Evolutionary conservation across 768 basidiomycete genomes (phyloP), one percentile per base, ranked within the genome.

Genomic region (Suillus subluteus): DNA sequence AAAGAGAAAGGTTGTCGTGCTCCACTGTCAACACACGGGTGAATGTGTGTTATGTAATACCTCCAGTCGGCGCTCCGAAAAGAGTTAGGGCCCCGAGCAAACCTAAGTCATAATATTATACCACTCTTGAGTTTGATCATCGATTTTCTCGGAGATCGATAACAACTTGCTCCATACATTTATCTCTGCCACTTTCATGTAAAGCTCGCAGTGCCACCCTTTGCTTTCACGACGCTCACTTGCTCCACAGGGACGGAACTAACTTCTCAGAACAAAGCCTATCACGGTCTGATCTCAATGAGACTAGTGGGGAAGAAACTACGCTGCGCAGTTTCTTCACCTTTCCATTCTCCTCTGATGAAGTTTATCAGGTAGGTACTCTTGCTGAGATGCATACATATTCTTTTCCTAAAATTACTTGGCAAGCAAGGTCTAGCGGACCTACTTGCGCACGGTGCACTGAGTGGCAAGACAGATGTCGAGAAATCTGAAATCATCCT

Each of bases 341-440:
- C 6, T 87, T 86, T 72, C 82, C 84, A 40, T 91, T 91, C 71
- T 76, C 80, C 21, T 77, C 82, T 26, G 90, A 91, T 69, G 82
- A 83, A 43, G 78, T 76, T 2, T 91, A 87, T 68, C 85, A 90
- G 83, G 90, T 90, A 73, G 61, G 79, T 54, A n/a, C 2, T 21
- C 37, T 15, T 66, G 9, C 23, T 43, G 40, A 23, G 38, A 30
- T 18, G 15, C 26, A 15, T 35, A 32, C 44, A 23, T 46, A 18
- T 62, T 67, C 8, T 63, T 68, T 32, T 73, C 59, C 66, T 62
- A 44, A 64, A 62, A 52, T 62, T 30, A 43, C 68, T 63, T 67
- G 70, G 69, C 71, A 84, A 91, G 90, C 85, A 87, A 85, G 91
- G 91, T 70, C 78, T 92, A 50, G 81, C 82, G 67, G 85, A 82